A percentile compares a stretch with the other conserved stretches of the same genome.
phyloP scores from a whole-genome alignment of 2,329 filamentous ascomycete species.

The Chrysoporthe puriensis region DNA sequence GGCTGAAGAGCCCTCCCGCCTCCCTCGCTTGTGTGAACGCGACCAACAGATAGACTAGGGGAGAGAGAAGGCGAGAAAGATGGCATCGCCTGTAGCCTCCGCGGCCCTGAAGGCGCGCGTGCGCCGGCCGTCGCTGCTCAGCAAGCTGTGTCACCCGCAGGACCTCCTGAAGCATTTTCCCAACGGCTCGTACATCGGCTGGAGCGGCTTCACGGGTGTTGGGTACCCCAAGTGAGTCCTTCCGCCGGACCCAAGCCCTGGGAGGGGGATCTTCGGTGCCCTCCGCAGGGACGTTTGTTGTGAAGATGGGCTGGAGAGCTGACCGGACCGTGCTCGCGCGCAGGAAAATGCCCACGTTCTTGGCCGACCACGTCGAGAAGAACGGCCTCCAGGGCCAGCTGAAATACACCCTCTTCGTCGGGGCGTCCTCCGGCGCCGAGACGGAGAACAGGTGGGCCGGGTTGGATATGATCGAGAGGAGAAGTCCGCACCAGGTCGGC shows the following conservation, averaged over 20 bases:
- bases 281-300: neutral
- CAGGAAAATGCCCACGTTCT: constrained; percentile 80
- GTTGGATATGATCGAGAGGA: constrained; percentile 86
- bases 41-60: no score
- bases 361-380: constrained; percentile 88
- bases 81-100: constrained; percentile 63
- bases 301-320: constrained; percentile 13
- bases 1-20: neutral
- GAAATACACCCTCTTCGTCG: constrained; percentile 86
- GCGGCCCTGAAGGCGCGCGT: constrained; percentile 77
- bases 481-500: constrained; percentile 85
- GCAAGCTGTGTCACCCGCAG: constrained; percentile 78
- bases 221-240: constrained; percentile 78
- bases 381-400: constrained; percentile 83
- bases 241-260: neutral
- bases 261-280: neutral
- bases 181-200: constrained; percentile 84
- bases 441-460: constrained; percentile 91
- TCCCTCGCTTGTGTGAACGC: no score
- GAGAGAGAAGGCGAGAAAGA: constrained; percentile 36
- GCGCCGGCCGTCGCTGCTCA: constrained; percentile 74
- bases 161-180: constrained; percentile 82
- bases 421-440: constrained; percentile 86
- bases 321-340: constrained; percentile 1
- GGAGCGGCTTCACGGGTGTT: constrained; percentile 89